These are phyloP conservation scores for Suillus sp. DNA, from an alignment of 768 basidiomycete genomes.

Conservation along the genomic window DNA sequence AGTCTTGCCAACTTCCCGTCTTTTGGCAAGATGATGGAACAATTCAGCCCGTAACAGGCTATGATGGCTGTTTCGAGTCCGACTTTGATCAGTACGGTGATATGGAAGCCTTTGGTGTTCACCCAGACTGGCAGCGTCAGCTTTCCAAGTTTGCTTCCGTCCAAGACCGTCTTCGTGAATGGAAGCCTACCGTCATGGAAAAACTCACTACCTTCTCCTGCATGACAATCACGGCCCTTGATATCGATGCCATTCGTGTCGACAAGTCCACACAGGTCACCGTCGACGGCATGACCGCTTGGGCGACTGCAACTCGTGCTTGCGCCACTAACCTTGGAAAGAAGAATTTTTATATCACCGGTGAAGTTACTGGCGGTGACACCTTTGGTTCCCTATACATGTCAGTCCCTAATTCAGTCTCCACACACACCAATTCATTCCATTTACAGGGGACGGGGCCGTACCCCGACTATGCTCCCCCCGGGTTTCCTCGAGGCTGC, in stretches of 20 bases:
- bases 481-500: conserved; percentile 68
- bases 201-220: conserved; percentile 82
- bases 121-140: conserved; percentile 93
- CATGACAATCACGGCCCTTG: conserved; percentile 84
- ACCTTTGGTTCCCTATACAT: conserved; percentile 86
- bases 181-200: conserved; percentile 77
- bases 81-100: conserved; percentile 97
- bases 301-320: conserved; percentile 71
- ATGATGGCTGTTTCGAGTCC: conserved; percentile 74
- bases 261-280: conserved; percentile 94
- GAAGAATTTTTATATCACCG: conserved; percentile 86
- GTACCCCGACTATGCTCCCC: conserved; percentile 73
- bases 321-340: conserved; percentile 78
- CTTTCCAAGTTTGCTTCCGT: conserved; percentile 94
- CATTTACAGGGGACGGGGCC: conserved; percentile 74
- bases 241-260: conserved; percentile 93
- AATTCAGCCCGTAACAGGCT: conserved; percentile 47
- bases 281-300: conserved; percentile 74
- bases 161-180: conserved; percentile 93
- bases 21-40: conserved; percentile 83
- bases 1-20: conserved; percentile 70
- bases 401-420: conserved; percentile 43
- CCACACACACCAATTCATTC: conserved; percentile 7
- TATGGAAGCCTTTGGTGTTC: conserved; percentile 97
- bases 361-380: conserved; percentile 94